Conservation (phyloP, 352 stramenopile species). For the Pythium aphanidermatum region DNA sequence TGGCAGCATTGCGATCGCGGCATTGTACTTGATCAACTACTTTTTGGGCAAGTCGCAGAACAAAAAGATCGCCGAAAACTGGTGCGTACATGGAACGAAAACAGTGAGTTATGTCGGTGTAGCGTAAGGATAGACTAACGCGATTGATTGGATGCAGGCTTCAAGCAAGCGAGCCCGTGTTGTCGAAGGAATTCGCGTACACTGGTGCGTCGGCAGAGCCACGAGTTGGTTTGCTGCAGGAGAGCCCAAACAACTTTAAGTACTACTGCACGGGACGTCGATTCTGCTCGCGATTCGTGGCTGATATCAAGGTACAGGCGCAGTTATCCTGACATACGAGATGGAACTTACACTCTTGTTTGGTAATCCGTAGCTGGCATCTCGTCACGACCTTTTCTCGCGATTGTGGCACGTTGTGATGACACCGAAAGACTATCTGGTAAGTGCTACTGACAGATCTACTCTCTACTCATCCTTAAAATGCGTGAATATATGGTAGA, state of each 20-base stretch:
- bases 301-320: slow-evolving; percentile 42
- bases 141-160: slow-evolving; percentile 29
- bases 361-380: slow-evolving; percentile 26
- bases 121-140: background rate
- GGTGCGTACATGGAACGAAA: slow-evolving; percentile 27
- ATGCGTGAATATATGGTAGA: slow-evolving; percentile 35
- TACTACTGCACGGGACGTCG: slow-evolving; percentile 80
- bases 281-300: slow-evolving; percentile 69
- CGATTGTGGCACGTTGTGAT: slow-evolving; percentile 40
- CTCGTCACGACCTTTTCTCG: slow-evolving; percentile 62
- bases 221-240: slow-evolving; percentile 54
- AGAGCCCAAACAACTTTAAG: slow-evolving; percentile 76
- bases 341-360: background rate
- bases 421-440: slow-evolving; percentile 46
- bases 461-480: too few relatives aligned
- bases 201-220: slow-evolving; percentile 54
- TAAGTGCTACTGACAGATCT: too few relatives aligned
- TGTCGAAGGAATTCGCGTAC: slow-evolving; percentile 73
- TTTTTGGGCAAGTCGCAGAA: slow-evolving; percentile 66
- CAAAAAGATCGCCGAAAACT: slow-evolving; percentile 55
- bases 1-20: slow-evolving; percentile 32
- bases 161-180: slow-evolving; percentile 51
- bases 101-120: background rate
- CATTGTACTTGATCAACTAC: slow-evolving; percentile 53
- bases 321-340: background rate